Conservation (phyloP, 169 alveolate species). For the Cryptosporidium andersoni region DNA sequence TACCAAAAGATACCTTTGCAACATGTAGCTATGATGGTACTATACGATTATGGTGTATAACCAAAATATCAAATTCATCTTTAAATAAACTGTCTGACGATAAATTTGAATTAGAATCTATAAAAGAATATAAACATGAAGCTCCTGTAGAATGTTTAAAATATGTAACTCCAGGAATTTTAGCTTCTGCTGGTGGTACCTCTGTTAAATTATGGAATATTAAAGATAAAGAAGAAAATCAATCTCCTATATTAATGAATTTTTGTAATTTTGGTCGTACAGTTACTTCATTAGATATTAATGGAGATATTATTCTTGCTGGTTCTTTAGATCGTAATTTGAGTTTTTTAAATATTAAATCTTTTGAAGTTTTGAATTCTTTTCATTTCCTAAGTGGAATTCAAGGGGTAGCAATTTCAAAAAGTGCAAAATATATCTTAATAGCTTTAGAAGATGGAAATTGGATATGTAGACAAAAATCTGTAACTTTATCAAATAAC, state of each 20-base stretch:
- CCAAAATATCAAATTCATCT: neutral
- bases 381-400: slow-evolving; percentile 22
- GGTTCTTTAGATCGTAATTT: slow-evolving; percentile 67
- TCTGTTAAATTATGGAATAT: slow-evolving; percentile 54
- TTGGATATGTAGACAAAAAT: slow-evolving; percentile 29
- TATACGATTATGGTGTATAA: slow-evolving; percentile 45
- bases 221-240: neutral
- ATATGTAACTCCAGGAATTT: neutral
- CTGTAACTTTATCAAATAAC: neutral
- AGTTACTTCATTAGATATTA: slow-evolving; percentile 20
- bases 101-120: neutral
- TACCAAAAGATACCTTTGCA: slow-evolving; percentile 5
- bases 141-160: slow-evolving; percentile 56
- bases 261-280: slow-evolving; percentile 37
- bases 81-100: neutral
- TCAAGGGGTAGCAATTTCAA: slow-evolving; percentile 40
- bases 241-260: neutral
- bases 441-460: slow-evolving; percentile 38
- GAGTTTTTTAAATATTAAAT: slow-evolving; percentile 1
- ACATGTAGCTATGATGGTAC: slow-evolving; percentile 56
- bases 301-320: slow-evolving; percentile 13
- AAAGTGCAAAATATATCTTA: slow-evolving; percentile 36
- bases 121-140: slow-evolving; percentile 7
- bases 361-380: slow-evolving; percentile 32
- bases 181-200: slow-evolving; percentile 50